phyloP scores from a whole-genome alignment of 352 stramenopile genomes.

The Pythium chondricola region DNA sequence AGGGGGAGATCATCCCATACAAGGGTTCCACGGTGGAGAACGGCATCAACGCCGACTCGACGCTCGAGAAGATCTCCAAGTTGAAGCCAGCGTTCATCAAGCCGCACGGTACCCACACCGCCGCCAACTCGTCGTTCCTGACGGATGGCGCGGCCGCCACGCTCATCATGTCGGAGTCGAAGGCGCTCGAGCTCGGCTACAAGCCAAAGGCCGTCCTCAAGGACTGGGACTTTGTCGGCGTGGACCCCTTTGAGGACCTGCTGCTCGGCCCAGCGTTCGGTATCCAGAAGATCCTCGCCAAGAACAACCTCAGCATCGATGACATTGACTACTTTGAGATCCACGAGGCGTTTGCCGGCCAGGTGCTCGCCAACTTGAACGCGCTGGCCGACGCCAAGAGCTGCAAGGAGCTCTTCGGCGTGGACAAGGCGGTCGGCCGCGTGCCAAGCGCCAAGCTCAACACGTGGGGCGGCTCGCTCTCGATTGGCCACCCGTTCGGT shows the following conservation, averaged over 20 bases:
- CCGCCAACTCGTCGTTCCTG: slow-evolving; percentile 95
- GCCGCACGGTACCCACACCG: slow-evolving; percentile 95
- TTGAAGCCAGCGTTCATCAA: slow-evolving; percentile 97
- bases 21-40: slow-evolving; percentile 87
- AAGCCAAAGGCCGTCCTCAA: slow-evolving; percentile 91
- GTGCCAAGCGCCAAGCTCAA: slow-evolving; percentile 93
- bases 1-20: slow-evolving; percentile 77
- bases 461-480: slow-evolving; percentile 93
- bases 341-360: slow-evolving; percentile 98
- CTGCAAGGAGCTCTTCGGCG: slow-evolving; percentile 94
- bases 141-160: slow-evolving; percentile 94
- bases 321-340: slow-evolving; percentile 98
- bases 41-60: slow-evolving; percentile 76
- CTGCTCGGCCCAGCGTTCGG: slow-evolving; percentile 86
- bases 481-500: slow-evolving; percentile 95
- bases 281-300: slow-evolving; percentile 77
- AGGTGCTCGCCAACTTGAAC: slow-evolving; percentile 94
- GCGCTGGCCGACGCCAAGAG: slow-evolving; percentile 93
- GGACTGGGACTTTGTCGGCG: slow-evolving; percentile 89
- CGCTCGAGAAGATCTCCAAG: slow-evolving; percentile 83
- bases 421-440: slow-evolving; percentile 92
- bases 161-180: slow-evolving; percentile 92
- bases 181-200: slow-evolving; percentile 90
- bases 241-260: slow-evolving; percentile 94
- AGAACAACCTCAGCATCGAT: slow-evolving; percentile 82